Evolutionary conservation across 2,329 filamentous ascomycete species (phyloP).

Genomic region (Coniochaeta pulveracea): DNA sequence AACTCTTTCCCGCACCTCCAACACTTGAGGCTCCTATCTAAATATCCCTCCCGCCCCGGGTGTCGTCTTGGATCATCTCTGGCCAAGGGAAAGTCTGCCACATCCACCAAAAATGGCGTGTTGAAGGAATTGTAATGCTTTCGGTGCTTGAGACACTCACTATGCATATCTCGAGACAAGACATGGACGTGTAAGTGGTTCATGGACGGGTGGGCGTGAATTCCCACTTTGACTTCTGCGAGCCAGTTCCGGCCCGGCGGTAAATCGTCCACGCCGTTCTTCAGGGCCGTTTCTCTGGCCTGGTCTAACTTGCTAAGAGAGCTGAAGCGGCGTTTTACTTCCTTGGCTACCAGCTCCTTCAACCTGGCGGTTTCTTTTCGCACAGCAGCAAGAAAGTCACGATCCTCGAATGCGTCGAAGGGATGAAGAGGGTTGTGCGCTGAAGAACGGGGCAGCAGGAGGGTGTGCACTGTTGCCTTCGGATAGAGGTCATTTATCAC

Average conservation of each 20-base stretch:
- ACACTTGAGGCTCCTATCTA: constrained; percentile 58
- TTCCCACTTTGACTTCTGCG: constrained; percentile 61
- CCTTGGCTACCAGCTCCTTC: constrained; percentile 54
- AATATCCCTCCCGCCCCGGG: constrained; percentile 43
- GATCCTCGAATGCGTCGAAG: constrained; percentile 63
- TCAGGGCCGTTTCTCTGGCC: constrained; percentile 53
- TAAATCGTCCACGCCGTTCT: constrained; percentile 48
- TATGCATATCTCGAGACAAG: constrained; percentile 68
- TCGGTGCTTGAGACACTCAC: constrained; percentile 58
- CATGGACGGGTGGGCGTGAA: constrained; percentile 88
- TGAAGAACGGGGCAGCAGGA: constrained; percentile 70
- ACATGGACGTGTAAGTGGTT: constrained; percentile 85
- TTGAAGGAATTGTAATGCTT: constrained; percentile 92
- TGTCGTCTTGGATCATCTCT: constrained; percentile 51
- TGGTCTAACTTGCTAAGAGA: constrained; percentile 50
- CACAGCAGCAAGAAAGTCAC: constrained; percentile 55
- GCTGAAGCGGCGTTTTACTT: constrained; percentile 62
- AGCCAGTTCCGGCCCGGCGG: constrained; percentile 71
- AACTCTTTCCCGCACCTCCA: constrained; percentile 77
- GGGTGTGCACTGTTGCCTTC: constrained; percentile 73
- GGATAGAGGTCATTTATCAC: constrained; percentile 76
- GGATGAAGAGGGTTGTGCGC: constrained; percentile 56
- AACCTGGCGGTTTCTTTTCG: constrained; percentile 50
- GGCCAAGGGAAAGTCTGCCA: constrained; percentile 70
- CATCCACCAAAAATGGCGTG: constrained; percentile 68